Evolutionary conservation across 768 basidiomycete species (phyloP), one percentile per base, ranked within the genome.

Genomic region (Pluteus cervinus): DNA sequence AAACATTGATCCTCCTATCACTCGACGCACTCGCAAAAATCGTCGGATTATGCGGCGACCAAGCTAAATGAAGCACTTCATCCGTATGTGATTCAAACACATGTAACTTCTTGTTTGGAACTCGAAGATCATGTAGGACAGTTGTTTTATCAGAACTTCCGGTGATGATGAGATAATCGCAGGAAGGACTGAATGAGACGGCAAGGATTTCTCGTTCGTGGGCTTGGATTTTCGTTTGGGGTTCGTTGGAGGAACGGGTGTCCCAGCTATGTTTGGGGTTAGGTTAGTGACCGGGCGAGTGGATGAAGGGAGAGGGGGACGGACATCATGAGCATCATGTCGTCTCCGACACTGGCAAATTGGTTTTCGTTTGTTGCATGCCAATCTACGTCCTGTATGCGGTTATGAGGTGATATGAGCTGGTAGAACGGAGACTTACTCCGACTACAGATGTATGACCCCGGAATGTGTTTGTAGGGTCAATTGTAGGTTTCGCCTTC

Each of bases 81-180:
- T 96, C 94, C 0, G 81, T 83, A 59, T 99, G 96, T 4, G 81
- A 81, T 54, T 92, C 86, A 57, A 99, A 98, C 11, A 81, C 73
- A 56, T 99, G 96, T 22, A 98, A 60, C 46, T 79, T 86, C 55
- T 76, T 77, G 7, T 71, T 69, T n/a, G 79, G 75, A 17, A 65
- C 56, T 30, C 93, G 83, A 43, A 82, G 76, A 55, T 99, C 96
- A 61, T 93, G 93, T 18, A 99, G 69, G 11, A 79, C 74, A 39
- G 86, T 76, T 2, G 92, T 91, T 94, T 94, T 89, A 65, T 99
- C 96, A 11, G 87, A 82, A 36, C 91, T 92, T 4, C 89, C 94
- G 0, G 94, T 98, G 9, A 98, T 64, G 4, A 97, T 58, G 7
- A 97, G 73, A 50, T 82, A 75, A 33, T 86, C 81, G 29, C 66